phyloP scores from a whole-genome alignment of 257 asterid genomes.

The Solanum peruvianum region DNA sequence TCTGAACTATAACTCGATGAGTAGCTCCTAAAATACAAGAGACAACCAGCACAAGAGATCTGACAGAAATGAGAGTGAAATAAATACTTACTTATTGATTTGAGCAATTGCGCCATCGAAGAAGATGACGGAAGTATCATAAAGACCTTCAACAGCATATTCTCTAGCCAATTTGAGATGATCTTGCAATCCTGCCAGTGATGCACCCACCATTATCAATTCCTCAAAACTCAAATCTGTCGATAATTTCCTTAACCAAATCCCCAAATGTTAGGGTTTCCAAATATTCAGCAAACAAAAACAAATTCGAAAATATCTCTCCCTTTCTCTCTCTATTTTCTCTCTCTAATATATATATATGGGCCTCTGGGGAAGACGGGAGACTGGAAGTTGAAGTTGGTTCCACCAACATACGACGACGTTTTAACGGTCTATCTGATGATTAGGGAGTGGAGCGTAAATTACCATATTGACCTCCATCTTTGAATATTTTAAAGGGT shows the following conservation, averaged over 20 bases:
- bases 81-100: slow-evolving; percentile 66
- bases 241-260: neutral
- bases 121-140: slow-evolving; percentile 81
- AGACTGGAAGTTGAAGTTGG: neutral
- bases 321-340: neutral
- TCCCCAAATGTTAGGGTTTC: neutral
- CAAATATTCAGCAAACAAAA: neutral
- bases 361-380: neutral
- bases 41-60: neutral
- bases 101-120: slow-evolving; percentile 97
- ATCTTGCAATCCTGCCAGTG: slow-evolving; percentile 75
- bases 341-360: neutral
- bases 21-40: neutral
- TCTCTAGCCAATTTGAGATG: slow-evolving; percentile 89
- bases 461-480: neutral
- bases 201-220: slow-evolving; percentile 47
- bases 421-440: neutral
- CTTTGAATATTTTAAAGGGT: neutral
- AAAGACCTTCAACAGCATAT: slow-evolving; percentile 88
- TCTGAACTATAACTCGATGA: neutral
- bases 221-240: neutral
- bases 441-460: neutral
- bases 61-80: neutral
- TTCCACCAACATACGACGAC: neutral
- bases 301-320: neutral